A percentile compares a stretch with the other conserved stretches of the same genome.
Conservation (phyloP, 257 asterid species). For the Ilex asprella region DNA sequence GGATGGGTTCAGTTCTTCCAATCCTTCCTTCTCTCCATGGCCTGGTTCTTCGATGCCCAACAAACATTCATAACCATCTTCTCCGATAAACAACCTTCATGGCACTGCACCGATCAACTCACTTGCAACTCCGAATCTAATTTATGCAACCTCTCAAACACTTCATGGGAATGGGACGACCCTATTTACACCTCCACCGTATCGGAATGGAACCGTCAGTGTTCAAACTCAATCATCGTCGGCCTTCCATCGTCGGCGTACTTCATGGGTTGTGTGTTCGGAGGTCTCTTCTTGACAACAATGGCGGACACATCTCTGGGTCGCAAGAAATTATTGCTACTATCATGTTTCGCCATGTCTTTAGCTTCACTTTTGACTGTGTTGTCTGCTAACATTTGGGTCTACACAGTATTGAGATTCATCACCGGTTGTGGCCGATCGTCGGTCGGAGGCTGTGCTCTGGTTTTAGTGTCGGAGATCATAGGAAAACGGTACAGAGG, state of each 20-base stretch:
- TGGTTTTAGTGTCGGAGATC: constrained; percentile 54
- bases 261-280: constrained; percentile 50
- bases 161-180: constrained; percentile 40
- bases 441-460: constrained; percentile 43
- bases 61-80: constrained; percentile 41
- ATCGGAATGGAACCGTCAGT: constrained; percentile 49
- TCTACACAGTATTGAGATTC: constrained; percentile 35
- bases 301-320: constrained; percentile 62
- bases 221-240: constrained; percentile 41
- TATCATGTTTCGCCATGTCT: constrained; percentile 45
- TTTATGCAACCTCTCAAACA: constrained; percentile 21
- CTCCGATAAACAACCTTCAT: constrained; percentile 37
- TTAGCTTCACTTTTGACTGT: constrained; percentile 37
- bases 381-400: constrained; percentile 37
- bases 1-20: constrained; percentile 30
- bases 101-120: constrained; percentile 26
- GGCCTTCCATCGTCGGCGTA: constrained; percentile 62
- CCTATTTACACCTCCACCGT: constrained; percentile 30
- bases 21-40: constrained; percentile 26
- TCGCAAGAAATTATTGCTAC: constrained; percentile 43
- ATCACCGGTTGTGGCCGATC: constrained; percentile 49
- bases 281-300: constrained; percentile 56
- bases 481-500: constrained; percentile 67
- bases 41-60: constrained; percentile 48
- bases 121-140: constrained; percentile 12